These are phyloP conservation scores for Viridothelium virens DNA, from an alignment of 495 filamentous ascomycete species.

Conservation along the genomic window DNA sequence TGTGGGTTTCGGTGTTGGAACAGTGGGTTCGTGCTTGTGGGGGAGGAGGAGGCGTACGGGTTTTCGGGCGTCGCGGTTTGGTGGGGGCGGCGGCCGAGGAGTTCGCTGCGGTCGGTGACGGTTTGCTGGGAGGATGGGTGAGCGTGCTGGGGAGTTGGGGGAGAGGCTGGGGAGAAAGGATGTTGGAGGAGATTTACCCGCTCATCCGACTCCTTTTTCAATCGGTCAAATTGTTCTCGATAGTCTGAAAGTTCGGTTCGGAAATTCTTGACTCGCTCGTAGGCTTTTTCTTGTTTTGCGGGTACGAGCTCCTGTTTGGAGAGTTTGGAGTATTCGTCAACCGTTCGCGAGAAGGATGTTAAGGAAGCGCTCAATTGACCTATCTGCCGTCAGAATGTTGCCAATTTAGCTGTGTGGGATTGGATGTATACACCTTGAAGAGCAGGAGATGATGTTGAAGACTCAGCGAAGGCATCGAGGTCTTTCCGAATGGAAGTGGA, in stretches of 20 bases:
- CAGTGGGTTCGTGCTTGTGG: slow-evolving; percentile 33
- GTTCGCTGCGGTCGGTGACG: slow-evolving; percentile 66
- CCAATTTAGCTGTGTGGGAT: slow-evolving; percentile 72
- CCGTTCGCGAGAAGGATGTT: slow-evolving; percentile 77
- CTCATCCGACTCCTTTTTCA: slow-evolving; percentile 71
- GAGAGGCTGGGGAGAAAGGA: slow-evolving; percentile 1
- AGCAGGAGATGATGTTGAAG: slow-evolving; percentile 53
- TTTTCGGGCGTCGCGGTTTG: slow-evolving; percentile 86
- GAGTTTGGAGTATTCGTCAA: slow-evolving; percentile 84
- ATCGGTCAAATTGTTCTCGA: slow-evolving; percentile 61
- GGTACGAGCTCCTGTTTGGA: slow-evolving; percentile 81
- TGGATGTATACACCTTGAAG: slow-evolving; percentile 74
- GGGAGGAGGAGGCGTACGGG: slow-evolving; percentile 65
- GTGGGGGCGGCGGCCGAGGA: slow-evolving; percentile 85
- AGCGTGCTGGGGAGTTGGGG: not conserved
- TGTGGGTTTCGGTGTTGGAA: slow-evolving; percentile 31
- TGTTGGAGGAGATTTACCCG: not conserved
- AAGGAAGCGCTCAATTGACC: slow-evolving; percentile 78
- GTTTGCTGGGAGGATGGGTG: slow-evolving; percentile 43
- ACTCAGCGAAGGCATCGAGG: slow-evolving; percentile 63
- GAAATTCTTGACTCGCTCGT: slow-evolving; percentile 79
- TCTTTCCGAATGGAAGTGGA: slow-evolving; percentile 79
- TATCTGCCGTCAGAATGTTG: slow-evolving; percentile 67
- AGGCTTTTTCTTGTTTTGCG: slow-evolving; percentile 82
- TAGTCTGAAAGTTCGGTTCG: slow-evolving; percentile 73